Evolutionary conservation across 257 asterid genomes (phyloP), one percentile per base, ranked within the genome.

Genomic region (Solanum chiquidenum): DNA sequence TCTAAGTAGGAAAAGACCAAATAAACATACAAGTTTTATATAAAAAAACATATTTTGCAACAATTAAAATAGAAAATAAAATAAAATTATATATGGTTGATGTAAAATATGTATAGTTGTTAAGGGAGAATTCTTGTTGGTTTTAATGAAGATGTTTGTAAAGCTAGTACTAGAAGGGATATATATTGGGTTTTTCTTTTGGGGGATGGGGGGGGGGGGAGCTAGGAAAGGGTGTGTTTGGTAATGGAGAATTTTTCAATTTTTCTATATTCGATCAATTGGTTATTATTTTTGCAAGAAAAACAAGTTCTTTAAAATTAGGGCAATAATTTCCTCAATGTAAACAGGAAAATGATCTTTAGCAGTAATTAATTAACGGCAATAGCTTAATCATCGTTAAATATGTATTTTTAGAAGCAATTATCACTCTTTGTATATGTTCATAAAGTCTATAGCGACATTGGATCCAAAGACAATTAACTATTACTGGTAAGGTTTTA

Each of bases 1-100:
- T 40, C 31, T 20, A 3, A 85, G 86, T 52, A 89, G 71, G 46
- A 89, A 3, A 64, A 76, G 16, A 46, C 58, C 88, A 77, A 91
- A 9, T 75, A 90, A 73, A n/a, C 27, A 38, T 25, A 66, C 18
- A 27, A 83, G 49, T 49, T 62, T 60, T 79, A 44, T 82, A 83
- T 27, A 83, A 72, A 27, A 37, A 38, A 37, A 75, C 83, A 73
- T 73, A 75, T 23, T 75, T 75, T 75, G 33, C 33, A 38, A 11
- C 16, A 5, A 33, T 27, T 27, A 68, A 25, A 68, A 29, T 66
- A 68, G 8, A 6, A 29, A 29, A 69, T 46, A 29, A 69, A 27
- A 46, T 12, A 35, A 34, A 21, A 20, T 21, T 74, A 31, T 71
- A 33, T 33, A 37, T 75, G 33, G 10, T 37, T 75, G 33, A 73